Evolutionary conservation across 495 filamentous ascomycete species (phyloP), one percentile per base, ranked within the genome.

Genomic region (Penicillium odoratum): DNA sequence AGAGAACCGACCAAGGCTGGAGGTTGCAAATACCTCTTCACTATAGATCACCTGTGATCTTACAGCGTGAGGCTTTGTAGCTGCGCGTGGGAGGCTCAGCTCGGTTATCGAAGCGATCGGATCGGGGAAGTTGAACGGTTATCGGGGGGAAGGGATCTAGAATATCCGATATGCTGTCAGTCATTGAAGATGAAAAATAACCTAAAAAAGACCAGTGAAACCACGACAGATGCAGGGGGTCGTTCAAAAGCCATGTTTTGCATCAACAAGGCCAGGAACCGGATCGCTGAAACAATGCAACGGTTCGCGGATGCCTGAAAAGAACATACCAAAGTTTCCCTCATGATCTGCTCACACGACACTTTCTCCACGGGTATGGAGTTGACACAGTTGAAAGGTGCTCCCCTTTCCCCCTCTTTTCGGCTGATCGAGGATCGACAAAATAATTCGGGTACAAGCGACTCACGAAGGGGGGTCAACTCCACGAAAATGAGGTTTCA

Each of bases 171-270:
- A 59, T 55, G 61, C 43, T 48, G 40, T 69, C 55, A 69, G 61
- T 57, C 46, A 48, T 48, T 48, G 21, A 29, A 51, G 8, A 55
- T 15, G 26, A 15, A 29, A 2, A 31, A 54, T 30, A 43, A 36
- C 61, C 54, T 62, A 64, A 67, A 66, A 64, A 69, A 66, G 56
- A 63, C 54, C 45, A 55, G 64, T 62, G 58, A 63, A 62, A 61
- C 64, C 61, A 40, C 55, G 63, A 58, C 58, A 60, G 62, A 67
- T 59, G 66, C 64, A 69, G 60, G 63, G 60, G 53, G 47, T 47
- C 43, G 50, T 51, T 52, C 49, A 60, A 67, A 67, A 53, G 56
- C 55, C 60, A 59, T 55, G 57, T 33, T 51, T 45, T 68, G 61
- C 58, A 51, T 64, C 40, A 53, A 61, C 60, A 57, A 62, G 60